Evolutionary conservation across 257 asterid species (phyloP).

Genomic region (Linderniella brevidens): DNA sequence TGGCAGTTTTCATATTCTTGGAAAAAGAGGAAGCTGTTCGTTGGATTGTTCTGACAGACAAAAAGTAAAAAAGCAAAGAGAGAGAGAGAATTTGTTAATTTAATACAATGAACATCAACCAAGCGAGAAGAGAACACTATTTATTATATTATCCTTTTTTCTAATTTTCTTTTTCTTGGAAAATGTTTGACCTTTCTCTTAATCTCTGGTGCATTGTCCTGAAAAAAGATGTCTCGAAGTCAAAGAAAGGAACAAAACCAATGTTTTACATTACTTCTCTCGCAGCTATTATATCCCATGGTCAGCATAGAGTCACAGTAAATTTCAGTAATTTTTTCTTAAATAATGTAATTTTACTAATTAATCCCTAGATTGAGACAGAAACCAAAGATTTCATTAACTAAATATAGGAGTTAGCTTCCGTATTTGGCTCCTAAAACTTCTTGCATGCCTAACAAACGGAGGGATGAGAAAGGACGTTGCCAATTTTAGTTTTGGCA

Average conservation of each 20-base stretch:
- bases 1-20: conserved; percentile 10
- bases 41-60: conserved; percentile 8
- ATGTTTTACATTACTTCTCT: no score
- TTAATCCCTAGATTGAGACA: conserved; percentile 17
- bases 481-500: no score
- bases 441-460: conserved; percentile 47
- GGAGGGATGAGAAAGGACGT: conserved; percentile 25
- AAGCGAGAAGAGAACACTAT: neutral
- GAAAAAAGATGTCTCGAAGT: no score
- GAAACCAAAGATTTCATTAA: conserved; percentile 12
- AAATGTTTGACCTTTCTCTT: no score
- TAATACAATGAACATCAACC: no score
- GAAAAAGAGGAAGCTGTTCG: conserved; percentile 1
- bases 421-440: conserved; percentile 53
- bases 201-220: no score
- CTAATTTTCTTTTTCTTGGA: no score
- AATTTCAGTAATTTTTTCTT: neutral
- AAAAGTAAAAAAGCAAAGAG: conserved; percentile 4
- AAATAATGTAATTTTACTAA: conserved; percentile 13
- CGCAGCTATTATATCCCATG: no score
- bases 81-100: conserved; percentile 7
- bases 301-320: no score
- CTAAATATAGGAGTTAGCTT: no score
- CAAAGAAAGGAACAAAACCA: no score
- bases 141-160: no score